Base-by-base conservation (phyloP, 495 filamentous ascomycete genomes). In the Hypoxylon crocopeplum region DNA sequence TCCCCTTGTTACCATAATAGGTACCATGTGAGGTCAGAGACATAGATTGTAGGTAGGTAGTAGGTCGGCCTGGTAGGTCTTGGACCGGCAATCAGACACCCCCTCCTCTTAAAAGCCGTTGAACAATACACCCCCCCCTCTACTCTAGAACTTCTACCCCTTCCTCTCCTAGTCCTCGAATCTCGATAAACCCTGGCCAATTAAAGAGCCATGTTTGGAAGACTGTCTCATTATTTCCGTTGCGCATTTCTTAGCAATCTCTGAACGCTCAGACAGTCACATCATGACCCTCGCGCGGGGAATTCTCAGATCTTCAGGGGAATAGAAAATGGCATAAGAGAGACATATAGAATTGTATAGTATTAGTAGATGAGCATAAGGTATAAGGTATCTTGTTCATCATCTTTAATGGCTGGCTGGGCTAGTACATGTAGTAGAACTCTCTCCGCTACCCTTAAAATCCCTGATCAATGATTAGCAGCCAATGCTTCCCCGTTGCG, bases 401-500 rank as follows among this genome's bases (percentile, higher is more conserved):
- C 40, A 51, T 49, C 30, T n/a, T n/a, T 34, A 10, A 27, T 49
- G 39, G 47, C 33, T 48, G 40, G 44, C 40, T 52, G 13, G 39
- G 44, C 46, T 62, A 20, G 24, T 32, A 19, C 29, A 24, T 16
- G 27, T 30, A 39, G 22, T 46, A 47, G 33, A 55, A 39, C 45
- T 25, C 40, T 59, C 40, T 59, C 38, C 48, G 48, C 50, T 61
- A 65, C 60, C 62, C 57, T 69, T 52, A 62, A 56, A 64, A 59
- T 60, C 59, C 67, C 55, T 69, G 67, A 51, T 62, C 59, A 64
- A 64, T 69, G 63, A 69, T 67, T 67, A 69, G 64, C 67, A 67
- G 56, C 64, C 63, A 66, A 64, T 67, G 67, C 67, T 67, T 67
- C 67, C 60, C 64, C 57, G 59, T 68, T 45, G 58, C 39, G 61